Evolutionary conservation across 2,329 filamentous ascomycete species (phyloP).

Genomic region (Xylariales sp.): DNA sequence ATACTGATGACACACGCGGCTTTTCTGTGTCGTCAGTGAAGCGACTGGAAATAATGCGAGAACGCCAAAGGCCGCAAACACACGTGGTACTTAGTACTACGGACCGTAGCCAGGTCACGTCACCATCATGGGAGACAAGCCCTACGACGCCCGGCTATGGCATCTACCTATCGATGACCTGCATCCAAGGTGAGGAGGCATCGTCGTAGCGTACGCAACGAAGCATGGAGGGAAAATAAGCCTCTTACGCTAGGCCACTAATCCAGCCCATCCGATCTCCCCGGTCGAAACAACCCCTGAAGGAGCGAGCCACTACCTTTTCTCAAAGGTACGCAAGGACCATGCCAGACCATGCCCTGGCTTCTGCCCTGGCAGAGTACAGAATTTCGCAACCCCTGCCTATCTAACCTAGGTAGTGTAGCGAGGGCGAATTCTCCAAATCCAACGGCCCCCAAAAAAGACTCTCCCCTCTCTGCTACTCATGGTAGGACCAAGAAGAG

Average conservation of each 20-base stretch:
- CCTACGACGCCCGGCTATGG: slow-evolving; percentile 7
- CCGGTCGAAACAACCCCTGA: slow-evolving; percentile 17
- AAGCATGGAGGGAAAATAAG: not conserved
- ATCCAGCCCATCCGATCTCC: not conserved
- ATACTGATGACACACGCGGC: not conserved
- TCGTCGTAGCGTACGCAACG: not conserved
- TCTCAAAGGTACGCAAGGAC: not conserved
- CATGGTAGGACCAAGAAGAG: no score
- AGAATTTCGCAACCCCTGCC: not conserved
- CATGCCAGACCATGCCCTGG: not conserved
- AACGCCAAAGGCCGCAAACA: not conserved
- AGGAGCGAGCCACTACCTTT: slow-evolving; percentile 7
- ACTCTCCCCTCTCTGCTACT: no score
- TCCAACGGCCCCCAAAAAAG: not conserved
- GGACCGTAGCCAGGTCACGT: not conserved
- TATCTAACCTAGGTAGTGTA: no score
- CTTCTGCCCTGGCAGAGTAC: not conserved
- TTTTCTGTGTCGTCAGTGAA: not conserved
- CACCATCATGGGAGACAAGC: slow-evolving; percentile 7
- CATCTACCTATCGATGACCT: slow-evolving; percentile 11
- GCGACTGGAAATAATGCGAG: not conserved
- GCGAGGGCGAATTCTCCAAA: not conserved
- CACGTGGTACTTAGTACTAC: slow-evolving; percentile 7
- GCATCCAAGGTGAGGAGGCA: slow-evolving; percentile 18
- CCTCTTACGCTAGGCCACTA: slow-evolving; percentile 10